Evolutionary conservation across 2,329 filamentous ascomycete species (phyloP), one percentile per base, ranked within the genome.

Genomic region (Raffaelea arxii): DNA sequence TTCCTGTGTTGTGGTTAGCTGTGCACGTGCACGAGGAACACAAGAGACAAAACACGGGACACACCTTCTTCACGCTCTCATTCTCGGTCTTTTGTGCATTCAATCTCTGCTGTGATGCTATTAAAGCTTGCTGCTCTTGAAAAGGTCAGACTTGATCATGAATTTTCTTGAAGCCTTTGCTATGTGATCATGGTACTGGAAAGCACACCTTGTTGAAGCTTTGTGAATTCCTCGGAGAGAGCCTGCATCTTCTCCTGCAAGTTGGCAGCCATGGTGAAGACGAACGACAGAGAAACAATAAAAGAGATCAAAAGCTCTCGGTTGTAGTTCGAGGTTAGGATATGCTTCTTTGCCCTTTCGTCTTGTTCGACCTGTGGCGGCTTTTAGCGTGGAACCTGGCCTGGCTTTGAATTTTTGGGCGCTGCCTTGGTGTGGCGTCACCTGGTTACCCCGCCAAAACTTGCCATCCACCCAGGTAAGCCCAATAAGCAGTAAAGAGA

Each of bases 11-110:
- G n/a, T 25, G 19, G 39, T 18, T 12, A 38, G 40, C 10, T 9
- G 9, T 22, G 14, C 10, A 19, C 2, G 2, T 11, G 21, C 4
- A 27, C 3, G 35, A 30, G 16, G 9, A 30, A 16, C 27, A 4
- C 16, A 18, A 7, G 7, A 30, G 9, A 40, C 14, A 18, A 6
- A 22, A 35, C 4, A 25, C 22, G 18, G 3, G 9, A 7, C 64
- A 39, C 55, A 87, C 86, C 68, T 86, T 84, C 63, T 94, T 81
- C 10, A 98, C 92, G 16, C 84, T 82, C 42, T 82, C 69, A 62
- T 97, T 98, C 65, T 98, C 92, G 60, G 95, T 87, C 63, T 86
- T 86, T 65, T 98, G 92, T 6, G 89, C 86, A 63, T 96, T 90
- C 6, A 98, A 80, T 66, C 86, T 94, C 68, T 98, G 90, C 52